These are phyloP conservation scores for Plasmodium gonderi DNA, from an alignment of 169 alveolate species.

Conservation along the genomic window DNA sequence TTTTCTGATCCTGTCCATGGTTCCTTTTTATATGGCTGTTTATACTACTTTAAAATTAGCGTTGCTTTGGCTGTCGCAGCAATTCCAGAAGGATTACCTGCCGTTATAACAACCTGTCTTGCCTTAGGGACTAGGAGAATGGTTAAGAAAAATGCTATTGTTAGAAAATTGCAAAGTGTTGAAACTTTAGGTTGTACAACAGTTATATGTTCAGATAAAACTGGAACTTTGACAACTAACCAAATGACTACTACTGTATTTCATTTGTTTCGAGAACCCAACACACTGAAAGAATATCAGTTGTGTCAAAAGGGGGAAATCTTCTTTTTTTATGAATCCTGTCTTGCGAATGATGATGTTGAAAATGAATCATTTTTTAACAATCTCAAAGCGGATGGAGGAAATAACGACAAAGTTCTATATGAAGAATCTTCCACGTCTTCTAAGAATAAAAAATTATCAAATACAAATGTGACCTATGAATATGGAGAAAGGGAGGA, in stretches of 20 bases:
- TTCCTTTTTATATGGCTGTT: conserved; percentile 93
- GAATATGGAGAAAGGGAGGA: neutral
- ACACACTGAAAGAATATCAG: conserved; percentile 32
- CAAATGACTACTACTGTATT: conserved; percentile 93
- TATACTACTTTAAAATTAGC: conserved; percentile 97
- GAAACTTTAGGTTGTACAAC: conserved; percentile 99
- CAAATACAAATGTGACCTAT: neutral
- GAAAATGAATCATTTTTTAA: conserved; percentile 48
- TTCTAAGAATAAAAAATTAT: neutral
- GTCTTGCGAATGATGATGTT: neutral
- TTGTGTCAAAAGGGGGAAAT: conserved; percentile 74
- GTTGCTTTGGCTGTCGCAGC: conserved; percentile 99
- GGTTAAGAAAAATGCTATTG: conserved; percentile 97
- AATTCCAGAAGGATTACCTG: conserved; percentile 99
- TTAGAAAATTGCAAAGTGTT: conserved; percentile 96
- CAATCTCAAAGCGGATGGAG: neutral
- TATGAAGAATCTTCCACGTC: neutral
- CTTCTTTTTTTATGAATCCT: conserved; percentile 75
- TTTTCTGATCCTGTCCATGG: conserved; percentile 98
- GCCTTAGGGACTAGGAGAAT: conserved; percentile 98
- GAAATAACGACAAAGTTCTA: neutral
- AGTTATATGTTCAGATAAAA: conserved; percentile 98
- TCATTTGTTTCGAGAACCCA: conserved; percentile 75
- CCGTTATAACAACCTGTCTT: conserved; percentile 98
- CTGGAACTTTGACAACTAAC: conserved; percentile 99